These are phyloP conservation scores for Aspergillus homomorphus DNA, from an alignment of 495 filamentous ascomycete species.

Conservation along the genomic window DNA sequence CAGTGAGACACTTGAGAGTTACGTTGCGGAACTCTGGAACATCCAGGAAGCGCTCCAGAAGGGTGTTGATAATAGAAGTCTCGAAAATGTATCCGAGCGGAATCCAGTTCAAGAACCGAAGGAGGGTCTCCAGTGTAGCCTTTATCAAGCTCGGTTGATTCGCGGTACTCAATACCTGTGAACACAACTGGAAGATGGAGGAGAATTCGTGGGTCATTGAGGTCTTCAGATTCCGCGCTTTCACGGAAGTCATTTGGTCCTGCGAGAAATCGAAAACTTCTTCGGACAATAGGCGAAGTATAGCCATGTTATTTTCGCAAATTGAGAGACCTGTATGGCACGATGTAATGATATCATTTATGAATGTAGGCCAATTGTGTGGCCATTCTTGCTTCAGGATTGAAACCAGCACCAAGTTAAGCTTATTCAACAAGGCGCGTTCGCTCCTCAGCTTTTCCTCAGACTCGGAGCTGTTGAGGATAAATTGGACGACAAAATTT, in stretches of 20 bases:
- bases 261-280: constrained; percentile 99
- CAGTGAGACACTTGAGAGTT: constrained; percentile 92
- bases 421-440: constrained; percentile 89
- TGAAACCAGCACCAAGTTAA: constrained; percentile 94
- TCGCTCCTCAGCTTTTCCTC: constrained; percentile 81
- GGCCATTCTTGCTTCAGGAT: constrained; percentile 99
- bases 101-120: constrained; percentile 98
- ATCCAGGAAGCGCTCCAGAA: constrained; percentile 85
- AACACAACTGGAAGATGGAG: constrained; percentile 93
- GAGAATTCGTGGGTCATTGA: constrained; percentile 99
- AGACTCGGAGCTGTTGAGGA: constrained; percentile 84
- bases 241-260: constrained; percentile 95
- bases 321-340: constrained; percentile 92
- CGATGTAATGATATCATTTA: constrained; percentile 97
- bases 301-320: constrained; percentile 99
- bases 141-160: constrained; percentile 86
- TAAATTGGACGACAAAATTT: constrained; percentile 97
- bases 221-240: constrained; percentile 92
- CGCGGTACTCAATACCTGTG: constrained; percentile 84
- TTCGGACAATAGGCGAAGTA: constrained; percentile 90
- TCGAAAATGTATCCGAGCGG: constrained; percentile 98
- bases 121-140: constrained; percentile 87
- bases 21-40: constrained; percentile 92
- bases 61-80: constrained; percentile 90
- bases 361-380: constrained; percentile 99